These are phyloP conservation scores for Cubamyces sp. DNA, from an alignment of 768 basidiomycete genomes.

Conservation along the genomic window DNA sequence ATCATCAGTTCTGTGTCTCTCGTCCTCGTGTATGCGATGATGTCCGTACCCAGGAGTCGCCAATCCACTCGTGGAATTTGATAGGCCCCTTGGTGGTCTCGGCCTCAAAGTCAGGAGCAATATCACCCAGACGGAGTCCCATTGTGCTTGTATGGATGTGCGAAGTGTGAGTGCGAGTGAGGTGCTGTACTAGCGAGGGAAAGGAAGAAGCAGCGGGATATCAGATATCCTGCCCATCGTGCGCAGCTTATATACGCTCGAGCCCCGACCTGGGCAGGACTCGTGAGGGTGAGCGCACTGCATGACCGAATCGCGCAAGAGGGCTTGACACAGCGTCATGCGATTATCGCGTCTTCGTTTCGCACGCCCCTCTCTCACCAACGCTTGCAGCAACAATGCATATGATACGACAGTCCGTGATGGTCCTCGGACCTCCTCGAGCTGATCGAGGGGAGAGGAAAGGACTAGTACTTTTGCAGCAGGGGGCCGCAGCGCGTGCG, in stretches of 20 bases:
- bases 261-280: not conserved
- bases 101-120: slow-evolving; percentile 91
- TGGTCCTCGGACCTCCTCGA: not conserved
- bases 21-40: not conserved
- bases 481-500: not conserved
- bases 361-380: slow-evolving; percentile 48
- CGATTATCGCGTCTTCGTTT: slow-evolving; percentile 61
- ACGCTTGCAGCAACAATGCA: not conserved
- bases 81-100: slow-evolving; percentile 86
- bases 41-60: slow-evolving; percentile 75
- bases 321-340: slow-evolving; percentile 14
- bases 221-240: slow-evolving; percentile 11
- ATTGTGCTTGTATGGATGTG: slow-evolving; percentile 5
- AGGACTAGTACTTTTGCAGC: slow-evolving; percentile 14
- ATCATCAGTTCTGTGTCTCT: not conserved
- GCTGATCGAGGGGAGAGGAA: no score
- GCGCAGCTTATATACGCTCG: slow-evolving; percentile 27
- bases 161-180: not conserved
- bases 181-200: not conserved
- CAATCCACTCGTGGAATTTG: slow-evolving; percentile 94
- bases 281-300: slow-evolving; percentile 7
- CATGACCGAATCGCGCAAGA: slow-evolving; percentile 21
- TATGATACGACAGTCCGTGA: not conserved
- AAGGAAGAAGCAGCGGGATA: slow-evolving; percentile 6
- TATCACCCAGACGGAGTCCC: slow-evolving; percentile 80